phyloP scores from a whole-genome alignment of 2,329 filamentous ascomycete genomes.

The Fusarium anguioides region DNA sequence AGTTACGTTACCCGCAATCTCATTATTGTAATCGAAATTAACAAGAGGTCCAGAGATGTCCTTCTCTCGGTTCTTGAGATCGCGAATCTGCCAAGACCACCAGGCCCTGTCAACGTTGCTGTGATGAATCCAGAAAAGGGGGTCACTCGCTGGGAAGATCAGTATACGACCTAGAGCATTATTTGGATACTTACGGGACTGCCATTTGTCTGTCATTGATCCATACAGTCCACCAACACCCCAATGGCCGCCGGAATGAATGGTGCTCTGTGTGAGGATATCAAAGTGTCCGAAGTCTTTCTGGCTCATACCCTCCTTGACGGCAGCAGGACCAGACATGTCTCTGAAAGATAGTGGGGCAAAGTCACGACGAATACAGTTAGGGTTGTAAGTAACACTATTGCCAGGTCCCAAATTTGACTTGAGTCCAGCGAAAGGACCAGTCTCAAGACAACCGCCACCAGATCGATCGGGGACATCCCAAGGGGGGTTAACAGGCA shows the following conservation, averaged over 20 bases:
- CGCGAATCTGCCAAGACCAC: conserved; percentile 34
- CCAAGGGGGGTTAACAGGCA: conserved; percentile 30
- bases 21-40: conserved; percentile 26
- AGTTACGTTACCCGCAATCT: conserved; percentile 13
- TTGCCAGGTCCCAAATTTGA: conserved; percentile 21
- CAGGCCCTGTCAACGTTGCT: conserved; percentile 46
- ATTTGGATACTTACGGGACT: conserved; percentile 1
- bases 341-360: conserved; percentile 24
- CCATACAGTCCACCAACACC: conserved; percentile 47
- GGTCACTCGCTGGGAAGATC: conserved; percentile 30
- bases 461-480: conserved; percentile 33
- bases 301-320: conserved; percentile 37
- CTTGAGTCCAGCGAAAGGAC: conserved; percentile 40
- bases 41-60: conserved; percentile 29
- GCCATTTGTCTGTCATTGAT: conserved; percentile 34
- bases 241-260: conserved; percentile 45
- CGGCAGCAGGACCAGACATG: conserved; percentile 18
- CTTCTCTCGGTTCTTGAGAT: conserved; percentile 16
- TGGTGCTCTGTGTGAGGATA: conserved; percentile 33
- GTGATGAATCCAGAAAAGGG: conserved; percentile 47
- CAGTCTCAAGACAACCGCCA: conserved; percentile 41
- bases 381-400: conserved; percentile 9
- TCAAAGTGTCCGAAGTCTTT: conserved; percentile 36
- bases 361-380: conserved; percentile 28
- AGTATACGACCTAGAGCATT: background rate